A percentile compares a stretch with the other conserved stretches of the same genome.
phyloP scores from a whole-genome alignment of 176 grass and related monocot species.

The Oryza coarctata region DNA sequence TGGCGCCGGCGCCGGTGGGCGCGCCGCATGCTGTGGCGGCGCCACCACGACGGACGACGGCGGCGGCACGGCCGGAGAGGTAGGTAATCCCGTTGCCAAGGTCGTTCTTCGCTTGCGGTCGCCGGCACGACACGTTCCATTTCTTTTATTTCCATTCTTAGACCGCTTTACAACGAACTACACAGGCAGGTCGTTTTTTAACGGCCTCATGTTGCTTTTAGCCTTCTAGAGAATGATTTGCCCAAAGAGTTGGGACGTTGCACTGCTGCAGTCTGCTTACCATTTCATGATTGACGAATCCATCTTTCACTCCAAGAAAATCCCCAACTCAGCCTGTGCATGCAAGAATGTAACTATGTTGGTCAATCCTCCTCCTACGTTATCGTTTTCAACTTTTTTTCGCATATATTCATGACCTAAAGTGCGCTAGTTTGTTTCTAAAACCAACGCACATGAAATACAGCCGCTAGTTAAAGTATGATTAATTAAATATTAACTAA shows the following conservation, averaged over 20 bases:
- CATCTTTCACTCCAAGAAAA: not conserved
- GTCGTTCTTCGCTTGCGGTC: not conserved
- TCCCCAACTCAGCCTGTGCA: not conserved
- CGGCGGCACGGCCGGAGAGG: conserved; percentile 20
- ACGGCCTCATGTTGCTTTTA: conserved; percentile 7
- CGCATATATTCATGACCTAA: no score
- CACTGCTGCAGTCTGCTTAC: not conserved
- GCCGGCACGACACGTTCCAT: conserved; percentile 21
- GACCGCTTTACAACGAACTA: not conserved
- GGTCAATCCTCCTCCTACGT: not conserved
- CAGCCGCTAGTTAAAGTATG: no score
- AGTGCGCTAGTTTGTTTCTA: no score
- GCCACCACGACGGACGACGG: not conserved
- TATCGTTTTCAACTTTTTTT: not conserved
- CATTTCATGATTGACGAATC: not conserved
- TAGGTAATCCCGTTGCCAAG: conserved; percentile 38
- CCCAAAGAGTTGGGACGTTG: not conserved
- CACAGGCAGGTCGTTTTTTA: conserved; percentile 19
- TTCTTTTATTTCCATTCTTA: not conserved
- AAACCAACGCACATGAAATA: no score
- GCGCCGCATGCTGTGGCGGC: not conserved
- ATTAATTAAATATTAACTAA: no score
- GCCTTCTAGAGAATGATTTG: not conserved
- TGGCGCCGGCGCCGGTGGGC: conserved; percentile 4
- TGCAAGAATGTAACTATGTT: not conserved